Conservation (phyloP, 148 eudicot genomes). For the Pouteria glomerata region DNA sequence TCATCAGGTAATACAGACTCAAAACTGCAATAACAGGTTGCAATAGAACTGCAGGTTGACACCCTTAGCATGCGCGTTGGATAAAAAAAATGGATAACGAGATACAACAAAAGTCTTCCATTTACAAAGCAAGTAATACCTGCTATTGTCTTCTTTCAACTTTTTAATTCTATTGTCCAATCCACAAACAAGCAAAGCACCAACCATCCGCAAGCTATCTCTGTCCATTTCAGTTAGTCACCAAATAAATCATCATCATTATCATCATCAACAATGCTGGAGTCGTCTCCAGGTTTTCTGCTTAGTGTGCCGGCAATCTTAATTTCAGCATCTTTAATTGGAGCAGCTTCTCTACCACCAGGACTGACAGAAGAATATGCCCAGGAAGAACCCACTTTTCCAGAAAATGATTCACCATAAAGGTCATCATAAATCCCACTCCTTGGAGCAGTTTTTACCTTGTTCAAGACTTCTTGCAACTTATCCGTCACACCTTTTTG, state of each 20-base stretch:
- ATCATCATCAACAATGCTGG: slow-evolving; percentile 25
- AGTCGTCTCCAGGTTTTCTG: slow-evolving; percentile 24
- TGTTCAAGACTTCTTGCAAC: slow-evolving; percentile 68
- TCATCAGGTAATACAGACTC: background rate
- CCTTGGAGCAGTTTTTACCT: slow-evolving; percentile 61
- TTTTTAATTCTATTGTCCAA: background rate
- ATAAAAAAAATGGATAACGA: slow-evolving; percentile 1
- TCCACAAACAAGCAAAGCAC: slow-evolving; percentile 6
- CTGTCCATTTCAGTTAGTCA: slow-evolving; percentile 32
- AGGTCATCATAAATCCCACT: slow-evolving; percentile 82
- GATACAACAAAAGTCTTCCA: slow-evolving; percentile 15
- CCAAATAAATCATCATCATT: slow-evolving; percentile 84
- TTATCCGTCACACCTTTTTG: slow-evolving; percentile 79
- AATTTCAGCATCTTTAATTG: slow-evolving; percentile 26
- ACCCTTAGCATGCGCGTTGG: background rate
- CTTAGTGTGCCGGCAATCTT: slow-evolving; percentile 17
- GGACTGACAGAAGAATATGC: slow-evolving; percentile 50
- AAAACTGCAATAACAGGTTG: slow-evolving; percentile 3
- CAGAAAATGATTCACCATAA: slow-evolving; percentile 70
- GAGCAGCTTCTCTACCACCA: slow-evolving; percentile 27
- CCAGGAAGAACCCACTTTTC: slow-evolving; percentile 80
- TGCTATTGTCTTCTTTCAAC: background rate
- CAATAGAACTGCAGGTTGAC: background rate
- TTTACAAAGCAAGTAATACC: slow-evolving; percentile 2
- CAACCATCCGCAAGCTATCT: background rate